Conservation (phyloP, 2,329 filamentous ascomycete species). For the Sarocladium oryzae region DNA sequence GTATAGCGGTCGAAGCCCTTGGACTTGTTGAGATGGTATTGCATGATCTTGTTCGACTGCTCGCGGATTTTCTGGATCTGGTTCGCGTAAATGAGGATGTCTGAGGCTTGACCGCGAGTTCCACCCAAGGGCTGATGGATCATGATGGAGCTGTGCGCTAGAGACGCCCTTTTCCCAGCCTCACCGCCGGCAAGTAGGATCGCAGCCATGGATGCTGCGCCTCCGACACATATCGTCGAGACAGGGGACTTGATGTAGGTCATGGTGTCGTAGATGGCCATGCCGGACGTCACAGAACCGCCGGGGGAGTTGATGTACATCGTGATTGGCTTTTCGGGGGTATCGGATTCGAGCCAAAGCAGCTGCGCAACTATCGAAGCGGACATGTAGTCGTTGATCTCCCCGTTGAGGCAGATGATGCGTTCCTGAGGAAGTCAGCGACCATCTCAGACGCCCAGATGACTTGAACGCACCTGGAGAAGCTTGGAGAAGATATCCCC, state of each 20-base stretch:
- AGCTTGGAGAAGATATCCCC: constrained; percentile 80
- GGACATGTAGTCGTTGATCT: constrained; percentile 83
- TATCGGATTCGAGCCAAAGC: constrained; percentile 95
- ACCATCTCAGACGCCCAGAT: no score
- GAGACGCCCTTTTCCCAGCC: constrained; percentile 75
- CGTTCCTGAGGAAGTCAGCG: constrained; percentile 56
- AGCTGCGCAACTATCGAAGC: constrained; percentile 95
- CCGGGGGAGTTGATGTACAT: constrained; percentile 98
- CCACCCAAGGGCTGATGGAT: constrained; percentile 88
- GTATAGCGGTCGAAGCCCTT: constrained; percentile 69
- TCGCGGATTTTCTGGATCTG: constrained; percentile 85
- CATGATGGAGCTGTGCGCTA: constrained; percentile 95
- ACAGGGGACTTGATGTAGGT: constrained; percentile 90
- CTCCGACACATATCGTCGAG: constrained; percentile 89
- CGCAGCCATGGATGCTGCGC: constrained; percentile 92
- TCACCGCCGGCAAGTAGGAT: constrained; percentile 82
- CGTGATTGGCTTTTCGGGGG: constrained; percentile 87
- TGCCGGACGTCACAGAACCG: constrained; percentile 73
- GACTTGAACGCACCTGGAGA: constrained; percentile 59
- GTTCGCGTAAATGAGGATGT: constrained; percentile 95
- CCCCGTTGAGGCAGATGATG: constrained; percentile 87
- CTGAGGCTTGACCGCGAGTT: constrained; percentile 58
- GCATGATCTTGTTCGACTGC: constrained; percentile 87
- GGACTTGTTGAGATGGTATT: constrained; percentile 72
- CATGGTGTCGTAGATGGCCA: constrained; percentile 98